These are phyloP conservation scores for Septoria petroselini DNA, from an alignment of 2,329 filamentous ascomycete species.

Conservation along the genomic window DNA sequence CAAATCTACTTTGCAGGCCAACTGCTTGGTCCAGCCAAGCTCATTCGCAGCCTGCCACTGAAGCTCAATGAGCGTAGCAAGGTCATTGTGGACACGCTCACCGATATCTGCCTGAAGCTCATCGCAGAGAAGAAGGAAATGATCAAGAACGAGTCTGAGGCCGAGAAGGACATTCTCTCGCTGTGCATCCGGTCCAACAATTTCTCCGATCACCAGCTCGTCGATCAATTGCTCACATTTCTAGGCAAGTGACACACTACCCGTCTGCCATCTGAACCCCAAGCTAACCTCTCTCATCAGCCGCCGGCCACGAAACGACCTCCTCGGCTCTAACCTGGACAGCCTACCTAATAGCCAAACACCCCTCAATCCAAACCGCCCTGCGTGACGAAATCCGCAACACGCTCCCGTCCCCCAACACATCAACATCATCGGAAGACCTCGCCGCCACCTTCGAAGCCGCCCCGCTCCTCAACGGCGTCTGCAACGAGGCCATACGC, in stretches of 20 bases:
- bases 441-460: conserved; percentile 43
- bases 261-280: no score
- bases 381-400: conserved; percentile 67
- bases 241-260: no score
- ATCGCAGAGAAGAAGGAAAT: conserved; percentile 48
- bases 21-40: conserved; percentile 38
- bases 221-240: conserved; percentile 57
- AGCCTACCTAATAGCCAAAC: conserved; percentile 63
- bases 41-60: conserved; percentile 48
- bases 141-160: conserved; percentile 36
- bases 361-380: conserved; percentile 62
- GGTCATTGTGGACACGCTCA: conserved; percentile 35
- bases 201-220: conserved; percentile 53
- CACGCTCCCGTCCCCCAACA: conserved; percentile 52
- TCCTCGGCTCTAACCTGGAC: conserved; percentile 74
- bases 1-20: conserved; percentile 45
- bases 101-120: conserved; percentile 47
- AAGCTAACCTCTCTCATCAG: no score
- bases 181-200: conserved; percentile 52
- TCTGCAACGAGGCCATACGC: conserved; percentile 47
- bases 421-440: conserved; percentile 30
- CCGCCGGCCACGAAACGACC: conserved; percentile 70
- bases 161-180: conserved; percentile 45
- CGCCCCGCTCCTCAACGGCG: conserved; percentile 47
- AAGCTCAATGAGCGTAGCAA: conserved; percentile 42